Evolutionary conservation across 1,284 basidiomycete genomes (phyloP).

Genomic region (Coniophora puteana): DNA sequence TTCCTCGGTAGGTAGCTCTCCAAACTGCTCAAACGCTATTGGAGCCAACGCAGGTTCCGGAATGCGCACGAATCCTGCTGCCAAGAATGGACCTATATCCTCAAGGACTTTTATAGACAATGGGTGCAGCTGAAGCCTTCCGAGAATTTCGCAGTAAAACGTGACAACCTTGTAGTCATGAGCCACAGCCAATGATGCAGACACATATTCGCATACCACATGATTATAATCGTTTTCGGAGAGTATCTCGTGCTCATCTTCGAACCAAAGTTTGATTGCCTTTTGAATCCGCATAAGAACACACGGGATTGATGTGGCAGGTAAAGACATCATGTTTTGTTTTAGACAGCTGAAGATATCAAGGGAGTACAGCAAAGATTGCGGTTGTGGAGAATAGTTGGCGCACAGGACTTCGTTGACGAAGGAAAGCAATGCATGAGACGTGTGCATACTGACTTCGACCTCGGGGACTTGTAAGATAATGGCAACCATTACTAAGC

Average conservation of each 20-base stretch:
- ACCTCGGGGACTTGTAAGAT: no score
- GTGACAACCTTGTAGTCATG: conserved; percentile 33
- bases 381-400: conserved; percentile 31
- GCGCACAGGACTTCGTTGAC: conserved; percentile 28
- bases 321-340: conserved; percentile 25
- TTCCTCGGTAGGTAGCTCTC: conserved; percentile 42
- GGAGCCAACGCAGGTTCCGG: conserved; percentile 43
- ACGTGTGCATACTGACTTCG: no score
- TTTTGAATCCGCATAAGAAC: conserved; percentile 33
- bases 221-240: conserved; percentile 40
- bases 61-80: conserved; percentile 44
- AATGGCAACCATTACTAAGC: no score
- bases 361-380: conserved; percentile 27
- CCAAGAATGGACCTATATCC: conserved; percentile 37
- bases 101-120: conserved; percentile 37
- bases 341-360: conserved; percentile 31
- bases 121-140: conserved; percentile 30
- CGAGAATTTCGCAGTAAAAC: conserved; percentile 42
- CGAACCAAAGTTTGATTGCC: conserved; percentile 48
- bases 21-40: conserved; percentile 49
- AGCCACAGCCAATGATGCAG: conserved; percentile 2
- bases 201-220: conserved; percentile 33
- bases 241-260: conserved; percentile 39
- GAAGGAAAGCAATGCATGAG: conserved; percentile 3
- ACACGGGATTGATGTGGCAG: conserved; percentile 22